Evolutionary conservation across 371 early-diverging fungal genomes (phyloP), one percentile per base, ranked within the genome.

Genomic region (Phascolomyces articulosus): DNA sequence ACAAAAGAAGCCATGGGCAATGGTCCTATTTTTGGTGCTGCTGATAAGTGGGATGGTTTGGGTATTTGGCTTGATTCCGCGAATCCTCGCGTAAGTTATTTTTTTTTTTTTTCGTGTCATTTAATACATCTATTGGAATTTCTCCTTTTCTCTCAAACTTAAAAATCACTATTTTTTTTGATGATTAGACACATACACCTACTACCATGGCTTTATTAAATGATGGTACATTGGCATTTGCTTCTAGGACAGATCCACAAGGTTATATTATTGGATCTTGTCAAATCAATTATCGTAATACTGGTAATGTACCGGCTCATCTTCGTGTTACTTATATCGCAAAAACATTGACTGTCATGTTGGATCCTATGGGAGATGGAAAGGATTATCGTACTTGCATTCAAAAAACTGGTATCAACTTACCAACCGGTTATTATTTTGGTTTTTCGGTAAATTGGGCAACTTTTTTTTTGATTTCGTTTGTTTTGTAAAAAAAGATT

Each of bases 391-490:
- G 80, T 26, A 71, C 78, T 44, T 93, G 95, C 65, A 85, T 93
- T 64, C 84, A 84, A 51, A 69, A 78, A 31, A 69, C 81, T 41
- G 74, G 84, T 49, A 73, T 91, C 28, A 67, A 76, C 20, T 72
- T 95, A 47, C 96, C 96, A 6, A 70, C 78, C 29, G 90, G 87
- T 20, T 91, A 93, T 68, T 85, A 89, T 71, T 95, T 95, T 87
- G 96, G 96, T 40, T 27, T 93, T 11, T 86, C 91, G 63, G 89
- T 84, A 81, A 78, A 84, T 64, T 9, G 38, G n/a, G n/a, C n/a
- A n/a, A n/a, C n/a, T n/a, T n/a, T n/a, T n/a, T n/a, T n/a, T n/a
- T n/a, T n/a, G n/a, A n/a, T n/a, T 38, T 38, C 13, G 38, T 38
- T 38, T 38, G 38, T 38, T 38, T 38, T 38, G n/a, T n/a, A n/a